These are phyloP conservation scores for Suillus hirtellus DNA, from an alignment of 768 basidiomycete species.

Conservation along the genomic window DNA sequence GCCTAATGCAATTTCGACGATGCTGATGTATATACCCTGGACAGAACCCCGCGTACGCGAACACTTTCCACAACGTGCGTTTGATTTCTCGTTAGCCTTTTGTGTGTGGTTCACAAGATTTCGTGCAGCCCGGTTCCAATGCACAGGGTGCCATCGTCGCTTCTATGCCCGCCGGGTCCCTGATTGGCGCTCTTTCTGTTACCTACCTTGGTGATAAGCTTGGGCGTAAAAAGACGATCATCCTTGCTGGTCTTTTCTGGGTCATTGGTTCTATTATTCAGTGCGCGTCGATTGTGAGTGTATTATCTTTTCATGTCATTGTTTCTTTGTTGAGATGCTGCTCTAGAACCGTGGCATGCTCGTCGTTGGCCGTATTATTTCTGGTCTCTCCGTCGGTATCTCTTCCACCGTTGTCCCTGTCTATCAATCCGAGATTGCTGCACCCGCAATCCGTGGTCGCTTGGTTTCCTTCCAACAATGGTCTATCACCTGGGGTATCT, in stretches of 20 bases:
- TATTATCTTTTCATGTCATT: neutral
- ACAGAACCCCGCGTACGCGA: constrained; percentile 30
- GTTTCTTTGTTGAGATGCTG: neutral
- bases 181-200: constrained; percentile 65
- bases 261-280: constrained; percentile 73
- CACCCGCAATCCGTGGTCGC: constrained; percentile 70
- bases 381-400: constrained; percentile 67
- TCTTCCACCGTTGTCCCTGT: constrained; percentile 68
- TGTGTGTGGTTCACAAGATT: constrained; percentile 9
- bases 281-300: constrained; percentile 50
- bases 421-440: constrained; percentile 76
- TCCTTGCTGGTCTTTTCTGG: constrained; percentile 69
- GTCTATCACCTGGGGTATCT: constrained; percentile 79
- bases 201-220: constrained; percentile 62
- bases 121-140: constrained; percentile 44
- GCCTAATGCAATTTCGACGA: neutral
- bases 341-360: constrained; percentile 71
- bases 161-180: constrained; percentile 72
- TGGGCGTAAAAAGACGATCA: constrained; percentile 67
- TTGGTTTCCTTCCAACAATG: constrained; percentile 80
- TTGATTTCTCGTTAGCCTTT: neutral
- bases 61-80: constrained; percentile 28
- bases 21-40: neutral
- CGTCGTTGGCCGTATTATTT: constrained; percentile 66
- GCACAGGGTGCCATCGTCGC: constrained; percentile 78